Evolutionary conservation across 1,284 basidiomycete genomes (phyloP).

Genomic region (Amylostereum areolatum): DNA sequence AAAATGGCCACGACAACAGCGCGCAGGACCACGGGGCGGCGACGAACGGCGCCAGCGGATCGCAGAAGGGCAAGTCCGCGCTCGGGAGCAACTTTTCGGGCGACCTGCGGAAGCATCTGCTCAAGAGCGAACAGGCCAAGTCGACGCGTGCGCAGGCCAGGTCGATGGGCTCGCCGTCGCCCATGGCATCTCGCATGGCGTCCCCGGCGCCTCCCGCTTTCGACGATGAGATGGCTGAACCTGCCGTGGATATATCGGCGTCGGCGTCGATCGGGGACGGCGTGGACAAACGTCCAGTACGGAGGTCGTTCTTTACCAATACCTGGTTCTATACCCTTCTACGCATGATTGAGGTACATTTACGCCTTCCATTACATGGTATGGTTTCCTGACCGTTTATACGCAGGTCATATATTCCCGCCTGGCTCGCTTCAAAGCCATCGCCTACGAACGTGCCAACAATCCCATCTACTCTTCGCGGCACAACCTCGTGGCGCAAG

Average conservation of each 20-base stretch:
- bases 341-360: slow-evolving; percentile 72
- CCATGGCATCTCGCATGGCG: slow-evolving; percentile 42
- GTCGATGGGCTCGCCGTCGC: slow-evolving; percentile 18
- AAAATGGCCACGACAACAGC: too few relatives aligned
- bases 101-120: slow-evolving; percentile 66
- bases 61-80: slow-evolving; percentile 31
- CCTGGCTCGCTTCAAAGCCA: slow-evolving; percentile 73
- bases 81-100: slow-evolving; percentile 37
- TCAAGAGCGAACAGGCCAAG: slow-evolving; percentile 78
- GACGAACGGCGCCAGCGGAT: slow-evolving; percentile 29
- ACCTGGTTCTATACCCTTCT: slow-evolving; percentile 84
- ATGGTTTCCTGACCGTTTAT: not conserved
- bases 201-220: slow-evolving; percentile 47
- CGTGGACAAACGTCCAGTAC: slow-evolving; percentile 13
- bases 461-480: slow-evolving; percentile 21
- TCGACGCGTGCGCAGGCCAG: slow-evolving; percentile 46
- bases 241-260: not conserved
- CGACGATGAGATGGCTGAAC: slow-evolving; percentile 7
- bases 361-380: not conserved
- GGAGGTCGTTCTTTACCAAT: slow-evolving; percentile 81
- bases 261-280: slow-evolving; percentile 16
- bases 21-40: not conserved
- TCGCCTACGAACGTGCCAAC: slow-evolving; percentile 46
- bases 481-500: slow-evolving; percentile 25
- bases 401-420: slow-evolving; percentile 80